These are phyloP conservation scores for Ogataea pilisensis DNA, from an alignment of 805 yeast genomes.

Conservation along the genomic window DNA sequence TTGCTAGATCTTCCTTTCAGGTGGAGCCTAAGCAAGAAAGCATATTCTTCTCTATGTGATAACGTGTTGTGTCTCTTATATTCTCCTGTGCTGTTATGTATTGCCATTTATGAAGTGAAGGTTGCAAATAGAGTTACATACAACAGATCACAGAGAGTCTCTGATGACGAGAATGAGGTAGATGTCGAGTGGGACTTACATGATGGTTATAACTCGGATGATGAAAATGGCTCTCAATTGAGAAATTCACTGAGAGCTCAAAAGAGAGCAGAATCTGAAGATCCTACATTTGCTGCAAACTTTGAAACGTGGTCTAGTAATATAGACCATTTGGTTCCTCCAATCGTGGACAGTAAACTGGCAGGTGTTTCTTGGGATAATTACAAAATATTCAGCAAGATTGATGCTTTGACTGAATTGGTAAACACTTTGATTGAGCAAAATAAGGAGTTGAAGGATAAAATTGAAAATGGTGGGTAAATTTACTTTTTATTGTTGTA, in stretches of 20 bases:
- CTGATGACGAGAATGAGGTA: constrained; percentile 76
- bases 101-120: constrained; percentile 60
- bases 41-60: constrained; percentile 42
- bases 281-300: constrained; percentile 61
- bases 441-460: constrained; percentile 18
- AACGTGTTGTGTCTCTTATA: constrained; percentile 61
- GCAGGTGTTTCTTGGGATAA: constrained; percentile 63
- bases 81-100: constrained; percentile 58
- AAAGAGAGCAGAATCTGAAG: constrained; percentile 59
- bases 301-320: constrained; percentile 45
- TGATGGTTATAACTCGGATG: constrained; percentile 59
- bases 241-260: constrained; percentile 45
- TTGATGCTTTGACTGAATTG: constrained; percentile 41
- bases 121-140: constrained; percentile 67
- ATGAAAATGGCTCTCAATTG: constrained; percentile 27
- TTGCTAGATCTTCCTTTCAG: constrained; percentile 42
- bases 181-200: constrained; percentile 81
- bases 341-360: constrained; percentile 50
- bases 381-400: constrained; percentile 48
- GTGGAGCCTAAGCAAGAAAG: constrained; percentile 31
- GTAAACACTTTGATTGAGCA: constrained; percentile 36
- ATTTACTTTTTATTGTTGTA: background rate
- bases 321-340: constrained; percentile 51
- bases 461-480: constrained; percentile 1
- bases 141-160: constrained; percentile 56